Evolutionary conservation across 2,329 filamentous ascomycete genomes (phyloP), one percentile per base, ranked within the genome.

Genomic region (Leptographium wingfieldii): DNA sequence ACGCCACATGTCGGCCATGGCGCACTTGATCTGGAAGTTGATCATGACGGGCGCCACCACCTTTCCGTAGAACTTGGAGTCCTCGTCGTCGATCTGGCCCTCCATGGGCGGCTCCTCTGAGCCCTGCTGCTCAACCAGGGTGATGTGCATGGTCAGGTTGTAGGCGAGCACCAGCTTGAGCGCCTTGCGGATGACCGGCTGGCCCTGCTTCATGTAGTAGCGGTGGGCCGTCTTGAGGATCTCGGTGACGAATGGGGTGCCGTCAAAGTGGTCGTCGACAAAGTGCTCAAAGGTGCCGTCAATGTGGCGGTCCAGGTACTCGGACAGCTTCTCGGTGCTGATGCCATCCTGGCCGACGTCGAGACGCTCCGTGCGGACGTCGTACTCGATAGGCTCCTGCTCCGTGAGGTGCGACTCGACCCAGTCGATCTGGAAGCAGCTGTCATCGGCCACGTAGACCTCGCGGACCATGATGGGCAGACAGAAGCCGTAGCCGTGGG

Each of bases 1-100:
- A 65, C 92, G 91, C 92, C 92, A 97, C 90, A 96, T 95, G 69
- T 95, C 91, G 65, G 92, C 92, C 76, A 97, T 86, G 59, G 92
- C 92, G 69, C 89, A 94, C 82, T 97, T 97, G 79, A 97, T 91
- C 77, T 96, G 90, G 83, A 96, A 96, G 79, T 96, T 97, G 82
- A 97, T 95, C 92, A 97, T 95, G 70, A 96, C 92, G 14, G 92
- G 92, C 19, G 92, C 92, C 64, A 96, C 85, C 43, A 87, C 92
- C 78, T 92, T 92, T 69, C 92, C 92, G 67, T 82, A 87, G 79
- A 87, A 96, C 71, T 90, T 94, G 65, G 90, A 95, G 59, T 86
- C 83, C 68, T 89, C 84, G 68, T 94, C 88, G 57, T 92, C 85
- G 65, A 97, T 92, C 76, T 89, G 87, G 65, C 92, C 92, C 59